Percentiles rank a stretch among this genome's conserved stretches.
These are phyloP conservation scores for Tagetes erecta DNA, from an alignment of 129 eudicot species.

Conservation along the genomic window DNA sequence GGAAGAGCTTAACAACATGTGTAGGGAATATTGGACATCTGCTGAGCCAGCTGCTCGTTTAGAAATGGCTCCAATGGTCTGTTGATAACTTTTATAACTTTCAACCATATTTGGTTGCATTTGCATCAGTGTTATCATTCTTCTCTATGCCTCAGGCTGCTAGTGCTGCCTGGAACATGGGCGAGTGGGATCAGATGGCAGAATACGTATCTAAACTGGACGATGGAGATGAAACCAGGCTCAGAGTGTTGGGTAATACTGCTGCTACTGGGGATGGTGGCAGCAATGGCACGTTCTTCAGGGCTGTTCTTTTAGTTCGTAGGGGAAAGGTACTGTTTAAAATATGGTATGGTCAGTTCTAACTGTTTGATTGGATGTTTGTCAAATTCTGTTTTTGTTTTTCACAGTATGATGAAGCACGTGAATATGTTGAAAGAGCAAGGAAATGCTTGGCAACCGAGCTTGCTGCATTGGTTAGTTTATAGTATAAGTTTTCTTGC, in stretches of 20 bases:
- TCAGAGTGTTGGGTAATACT: slow-evolving; percentile 80
- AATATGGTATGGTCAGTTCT: slow-evolving; percentile 19
- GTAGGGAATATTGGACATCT: slow-evolving; percentile 94
- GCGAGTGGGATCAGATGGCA: slow-evolving; percentile 99
- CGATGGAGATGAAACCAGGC: slow-evolving; percentile 94
- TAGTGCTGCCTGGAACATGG: slow-evolving; percentile 98
- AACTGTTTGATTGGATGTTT: slow-evolving; percentile 4
- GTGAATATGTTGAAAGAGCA: slow-evolving; percentile 94
- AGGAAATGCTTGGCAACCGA: slow-evolving; percentile 97
- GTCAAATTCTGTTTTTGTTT: not conserved
- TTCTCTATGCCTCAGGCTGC: slow-evolving; percentile 66
- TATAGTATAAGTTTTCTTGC: not conserved
- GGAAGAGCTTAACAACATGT: slow-evolving; percentile 95
- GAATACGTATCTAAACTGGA: slow-evolving; percentile 91
- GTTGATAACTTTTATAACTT: slow-evolving; percentile 23
- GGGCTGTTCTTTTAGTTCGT: slow-evolving; percentile 92
- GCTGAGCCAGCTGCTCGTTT: slow-evolving; percentile 96
- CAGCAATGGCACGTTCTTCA: slow-evolving; percentile 89
- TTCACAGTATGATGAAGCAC: slow-evolving; percentile 92
- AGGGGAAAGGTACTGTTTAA: slow-evolving; percentile 66
- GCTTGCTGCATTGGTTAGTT: slow-evolving; percentile 93
- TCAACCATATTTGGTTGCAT: slow-evolving; percentile 9
- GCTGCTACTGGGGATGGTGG: slow-evolving; percentile 94
- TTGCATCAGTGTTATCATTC: slow-evolving; percentile 10
- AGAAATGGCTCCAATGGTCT: slow-evolving; percentile 99